Base-by-base conservation (phyloP, 2,329 filamentous ascomycete genomes). In the Sporothrix brunneoviolacea region DNA sequence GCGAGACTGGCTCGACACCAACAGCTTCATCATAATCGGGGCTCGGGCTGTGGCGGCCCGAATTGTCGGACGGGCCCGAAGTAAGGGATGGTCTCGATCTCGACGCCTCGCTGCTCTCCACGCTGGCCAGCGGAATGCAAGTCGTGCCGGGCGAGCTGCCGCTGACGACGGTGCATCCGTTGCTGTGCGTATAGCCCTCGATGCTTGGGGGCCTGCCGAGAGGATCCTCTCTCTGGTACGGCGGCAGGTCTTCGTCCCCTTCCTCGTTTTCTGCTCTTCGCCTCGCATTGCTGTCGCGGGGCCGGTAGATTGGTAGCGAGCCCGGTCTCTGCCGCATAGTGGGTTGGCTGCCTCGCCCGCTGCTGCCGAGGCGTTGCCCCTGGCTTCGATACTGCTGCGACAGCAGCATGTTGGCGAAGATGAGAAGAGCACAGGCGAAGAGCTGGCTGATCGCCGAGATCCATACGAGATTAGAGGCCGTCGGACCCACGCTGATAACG, bases 201-300 rank as follows among this genome's bases (percentile, higher is more conserved):
- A 54, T 48, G 24, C 32, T 41, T 9, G 52, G 52, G 7, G 43
- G 52, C 8, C 38, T 24, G 13, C 52, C 52, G 8, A 54, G 43
- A 2, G 52, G 48, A n/a, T 54, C 52, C 1, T 48, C 27, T 37
- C 51, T 36, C 39, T 43, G 42, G 21, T 54, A 54, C 19, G 48
- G 42, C 7, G 51, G 51, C 28, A 50, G 32, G 10, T 47, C 35
- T 24, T 54, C 47, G 19, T 46, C 32, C 9, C 44, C 45, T 8
- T 48, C 50, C 1, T 33, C 45, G 21, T 32, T n/a, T 21, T 38
- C 24, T 10, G 30, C 27, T 49, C 37, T 19, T 4, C 38, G 6
- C 10, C 18, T 22, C 18, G 39, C 12, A 32, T 21, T 21, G 30
- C 22, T 38, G 4, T 43, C 39, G 15, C 28, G 19, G 2, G 46